Base-by-base conservation (phyloP, 2,329 filamentous ascomycete species). In the Penicillium verrucosum region DNA sequence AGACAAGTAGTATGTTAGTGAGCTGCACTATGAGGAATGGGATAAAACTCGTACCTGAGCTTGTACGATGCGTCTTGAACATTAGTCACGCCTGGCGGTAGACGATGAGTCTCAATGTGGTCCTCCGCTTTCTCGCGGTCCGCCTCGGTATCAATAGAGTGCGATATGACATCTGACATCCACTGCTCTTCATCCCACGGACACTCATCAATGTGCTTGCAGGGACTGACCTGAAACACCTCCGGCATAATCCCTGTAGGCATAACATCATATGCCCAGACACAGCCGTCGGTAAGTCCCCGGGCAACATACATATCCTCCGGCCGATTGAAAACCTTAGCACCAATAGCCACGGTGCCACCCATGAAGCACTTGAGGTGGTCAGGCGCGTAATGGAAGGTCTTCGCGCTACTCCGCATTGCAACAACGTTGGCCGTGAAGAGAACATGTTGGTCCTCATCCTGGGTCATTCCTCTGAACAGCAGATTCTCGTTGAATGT, bases 241-340 rank as follows among this genome's bases (percentile, higher is more conserved):
- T 87, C 85, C 1, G 84, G 83, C 84, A 87, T 86, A 55, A 87
- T 80, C 2, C 84, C 83, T 2, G 80, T 74, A 0, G 82, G 80
- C 56, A 81, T 80, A 8, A 77, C 72, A 56, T 81, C 78, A 68
- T 87, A 87, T 0, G 82, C 80, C 83, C 83, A 87, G 30, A 86
- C 80, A 65, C 84, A 87, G 2, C 81, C 82, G 51, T 86, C 80
- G 0, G 82, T 81, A 44, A 87, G 71, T 63, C 83, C 81, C 30
- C 78, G 76, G 5, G 82, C 85, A 45, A 84, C 80, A 1, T 74
- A 70, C 46, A 86, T 72, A 60, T 87, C 83, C n/a, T 77, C 75
- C 1, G 78, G 69, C 9, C 80, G 76, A 21, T 78, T 70, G 66
- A 86, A 85, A 0, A 86, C 69, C 62, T 81, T 82, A 5, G 83